Base-by-base conservation (phyloP, 208 protist genomes). In the Leishmania tropica region DNA sequence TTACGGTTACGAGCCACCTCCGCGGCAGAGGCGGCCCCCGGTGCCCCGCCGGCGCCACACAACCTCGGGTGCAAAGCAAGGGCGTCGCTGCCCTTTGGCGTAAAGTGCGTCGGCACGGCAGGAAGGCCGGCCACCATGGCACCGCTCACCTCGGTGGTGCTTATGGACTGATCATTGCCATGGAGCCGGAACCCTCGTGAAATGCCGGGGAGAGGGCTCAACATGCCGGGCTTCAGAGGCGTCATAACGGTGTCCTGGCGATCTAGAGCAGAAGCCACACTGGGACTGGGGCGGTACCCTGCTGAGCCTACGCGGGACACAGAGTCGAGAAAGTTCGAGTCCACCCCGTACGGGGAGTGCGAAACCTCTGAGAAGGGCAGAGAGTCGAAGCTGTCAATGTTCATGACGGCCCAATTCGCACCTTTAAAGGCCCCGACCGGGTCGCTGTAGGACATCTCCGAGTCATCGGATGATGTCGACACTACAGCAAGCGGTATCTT, bases 311-410 rank as follows among this genome's bases (percentile, higher is more conserved):
- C 68, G n/a, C 31, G 70, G 35, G 80, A 84, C 19, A 73, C 60
- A 8, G 82, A 86, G 76, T 83, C 75, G 10, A 89, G 79, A 65
- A 77, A 89, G 67, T 54, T 75, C 6, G 88, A 89, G 5, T 86
- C 83, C 58, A 37, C 83, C 3, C 76, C 85, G 72, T 89, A 89
- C 11, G 86, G 78, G 0, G 77, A 21, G n/a, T 92, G 88, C 2
- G 86, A 89, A 62, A 83, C 67, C 70, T 92, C 88, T 2, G 88
- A 92, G 79, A 92, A 89, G 31, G 80, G 83, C 19, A 92, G 53
- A 0, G 88, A 92, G 10, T 85, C 74, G 31, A 92, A 74, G 80
- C 81, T 87, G 28, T 73, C 75, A 13, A 89, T 77, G 51, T 83
- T 54, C 58, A 92, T 19, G 35, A 80, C 81, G 0, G 81, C 51